These are phyloP conservation scores for Rhipidocladum racemiflorum DNA, from an alignment of 176 grass and related monocot species.

Conservation along the genomic window DNA sequence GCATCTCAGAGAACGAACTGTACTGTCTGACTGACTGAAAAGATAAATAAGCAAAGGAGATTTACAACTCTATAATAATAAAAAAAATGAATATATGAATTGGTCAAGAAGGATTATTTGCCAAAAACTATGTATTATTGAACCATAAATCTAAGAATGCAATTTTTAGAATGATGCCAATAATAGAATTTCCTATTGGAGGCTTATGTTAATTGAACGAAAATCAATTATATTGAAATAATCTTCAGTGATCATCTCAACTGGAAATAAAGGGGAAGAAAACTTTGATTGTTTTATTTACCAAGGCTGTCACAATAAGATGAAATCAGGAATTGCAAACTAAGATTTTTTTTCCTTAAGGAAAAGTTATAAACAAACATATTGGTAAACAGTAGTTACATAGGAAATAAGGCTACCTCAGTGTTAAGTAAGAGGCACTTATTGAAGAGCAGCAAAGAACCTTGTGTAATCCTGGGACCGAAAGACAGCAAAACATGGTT, in stretches of 20 bases:
- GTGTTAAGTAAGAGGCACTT: conserved; percentile 81
- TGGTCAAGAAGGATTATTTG: not conserved
- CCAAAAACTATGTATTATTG: not conserved
- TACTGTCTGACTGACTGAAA: conserved; percentile 62
- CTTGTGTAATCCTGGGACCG: conserved; percentile 51
- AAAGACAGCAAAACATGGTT: conserved; percentile 17
- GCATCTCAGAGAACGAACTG: conserved; percentile 72
- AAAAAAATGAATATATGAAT: not conserved
- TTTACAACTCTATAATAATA: conserved; percentile 4
- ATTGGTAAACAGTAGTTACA: not conserved
- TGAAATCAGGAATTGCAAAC: not conserved
- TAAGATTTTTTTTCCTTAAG: not conserved
- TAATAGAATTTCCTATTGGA: not conserved
- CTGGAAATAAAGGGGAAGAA: not conserved
- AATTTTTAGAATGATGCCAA: not conserved
- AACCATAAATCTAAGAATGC: not conserved
- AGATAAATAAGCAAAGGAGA: conserved; percentile 22
- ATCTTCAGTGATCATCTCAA: not conserved
- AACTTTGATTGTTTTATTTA: not conserved
- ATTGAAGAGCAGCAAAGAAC: conserved; percentile 82
- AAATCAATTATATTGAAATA: not conserved
- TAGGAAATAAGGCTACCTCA: conserved; percentile 48
- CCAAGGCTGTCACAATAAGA: not conserved
- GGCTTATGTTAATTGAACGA: not conserved
- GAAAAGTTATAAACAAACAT: not conserved